Evolutionary conservation across 225 moss, liverwort and hornwort genomes (phyloP).

Genomic region (Sphagnum tenellum): DNA sequence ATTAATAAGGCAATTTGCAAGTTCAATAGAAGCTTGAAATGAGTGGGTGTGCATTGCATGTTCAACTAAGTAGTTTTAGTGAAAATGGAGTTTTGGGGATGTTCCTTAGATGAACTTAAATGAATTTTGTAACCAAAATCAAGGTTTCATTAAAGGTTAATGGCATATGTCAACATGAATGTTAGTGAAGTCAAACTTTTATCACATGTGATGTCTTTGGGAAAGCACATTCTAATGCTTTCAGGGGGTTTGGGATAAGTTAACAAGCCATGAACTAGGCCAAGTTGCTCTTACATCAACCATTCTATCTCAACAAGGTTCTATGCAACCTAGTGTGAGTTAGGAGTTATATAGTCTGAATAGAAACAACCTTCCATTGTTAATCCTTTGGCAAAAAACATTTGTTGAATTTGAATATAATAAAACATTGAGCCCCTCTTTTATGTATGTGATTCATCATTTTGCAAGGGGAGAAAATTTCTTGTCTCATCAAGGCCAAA

Average conservation of each 20-base stretch:
- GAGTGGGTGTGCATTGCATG: too few species aligned
- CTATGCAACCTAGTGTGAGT: constrained; percentile 13
- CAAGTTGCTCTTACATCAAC: constrained; percentile 69
- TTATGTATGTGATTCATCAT: constrained; percentile 36
- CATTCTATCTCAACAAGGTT: constrained; percentile 26
- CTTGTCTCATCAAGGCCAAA: constrained; percentile 59
- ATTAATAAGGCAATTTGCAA: too few species aligned
- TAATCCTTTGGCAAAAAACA: constrained; percentile 63
- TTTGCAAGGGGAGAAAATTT: constrained; percentile 41
- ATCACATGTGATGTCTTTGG: constrained; percentile 37
- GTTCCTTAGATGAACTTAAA: too few species aligned
- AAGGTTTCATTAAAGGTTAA: too few species aligned
- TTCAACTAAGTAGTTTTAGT: too few species aligned
- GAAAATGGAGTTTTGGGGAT: too few species aligned
- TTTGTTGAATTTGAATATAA: constrained; percentile 27
- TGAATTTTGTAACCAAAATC: too few species aligned
- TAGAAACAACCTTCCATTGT: constrained; percentile 37
- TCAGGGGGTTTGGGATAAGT: constrained; percentile 61
- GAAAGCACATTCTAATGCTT: constrained; percentile 45
- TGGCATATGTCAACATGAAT: too few species aligned
- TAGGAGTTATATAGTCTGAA: constrained; percentile 23
- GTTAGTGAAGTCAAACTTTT: constrained; percentile 1
- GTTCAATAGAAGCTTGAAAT: too few species aligned
- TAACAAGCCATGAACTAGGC: constrained; percentile 70
- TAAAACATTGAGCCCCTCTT: constrained; percentile 18